phyloP scores from a whole-genome alignment of 106 monocot genomes.

The Hemerocallis citrina region DNA sequence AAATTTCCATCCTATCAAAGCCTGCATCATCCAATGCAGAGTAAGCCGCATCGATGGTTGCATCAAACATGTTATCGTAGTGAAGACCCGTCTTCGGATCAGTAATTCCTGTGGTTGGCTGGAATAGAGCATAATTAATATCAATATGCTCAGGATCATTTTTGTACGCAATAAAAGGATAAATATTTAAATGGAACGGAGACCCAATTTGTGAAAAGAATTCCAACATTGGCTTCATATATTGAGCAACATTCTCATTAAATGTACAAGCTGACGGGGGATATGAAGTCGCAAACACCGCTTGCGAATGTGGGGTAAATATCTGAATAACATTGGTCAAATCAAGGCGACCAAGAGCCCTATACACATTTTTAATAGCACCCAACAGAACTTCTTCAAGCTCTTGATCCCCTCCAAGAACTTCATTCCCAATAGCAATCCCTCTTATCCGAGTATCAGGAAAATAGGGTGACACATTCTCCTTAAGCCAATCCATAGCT shows the following conservation, averaged over 20 bases:
- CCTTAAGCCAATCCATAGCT: slow-evolving; percentile 75
- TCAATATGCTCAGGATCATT: slow-evolving; percentile 73
- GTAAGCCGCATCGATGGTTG: slow-evolving; percentile 79
- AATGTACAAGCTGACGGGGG: slow-evolving; percentile 78
- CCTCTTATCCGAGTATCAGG: slow-evolving; percentile 60
- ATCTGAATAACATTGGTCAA: slow-evolving; percentile 52
- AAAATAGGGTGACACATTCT: slow-evolving; percentile 71
- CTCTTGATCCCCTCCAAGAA: slow-evolving; percentile 62
- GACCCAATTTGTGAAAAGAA: slow-evolving; percentile 45
- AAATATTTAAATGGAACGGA: slow-evolving; percentile 72
- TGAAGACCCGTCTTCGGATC: slow-evolving; percentile 66
- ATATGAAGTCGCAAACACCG: slow-evolving; percentile 69
- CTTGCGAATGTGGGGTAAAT: slow-evolving; percentile 67
- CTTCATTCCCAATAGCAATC: slow-evolving; percentile 82
- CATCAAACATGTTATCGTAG: slow-evolving; percentile 97
- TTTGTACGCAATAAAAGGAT: slow-evolving; percentile 91
- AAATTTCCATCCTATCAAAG: slow-evolving; percentile 62
- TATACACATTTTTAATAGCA: slow-evolving; percentile 67
- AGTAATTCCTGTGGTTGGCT: slow-evolving; percentile 53
- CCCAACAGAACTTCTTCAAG: slow-evolving; percentile 52
- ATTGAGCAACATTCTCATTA: slow-evolving; percentile 33
- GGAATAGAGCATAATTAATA: slow-evolving; percentile 75
- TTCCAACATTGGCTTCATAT: slow-evolving; percentile 71
- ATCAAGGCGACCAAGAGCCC: slow-evolving; percentile 40
- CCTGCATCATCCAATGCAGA: slow-evolving; percentile 68